Evolutionary conservation across 352 stramenopile genomes (phyloP), one percentile per base, ranked within the genome.

Genomic region (Phytophthora megakarya): DNA sequence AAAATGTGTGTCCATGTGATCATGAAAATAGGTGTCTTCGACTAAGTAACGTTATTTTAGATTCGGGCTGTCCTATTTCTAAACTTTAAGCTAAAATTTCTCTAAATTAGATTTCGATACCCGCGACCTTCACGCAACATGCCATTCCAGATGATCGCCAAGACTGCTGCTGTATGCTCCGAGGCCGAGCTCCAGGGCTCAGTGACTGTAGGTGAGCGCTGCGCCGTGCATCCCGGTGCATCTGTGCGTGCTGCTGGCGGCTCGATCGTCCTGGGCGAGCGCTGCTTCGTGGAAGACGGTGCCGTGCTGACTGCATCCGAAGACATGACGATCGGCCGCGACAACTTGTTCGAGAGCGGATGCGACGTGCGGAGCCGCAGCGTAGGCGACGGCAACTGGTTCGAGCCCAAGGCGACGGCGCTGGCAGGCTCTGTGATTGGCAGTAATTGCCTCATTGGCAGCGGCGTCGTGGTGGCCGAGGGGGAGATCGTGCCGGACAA

Each of bases 311-410:
- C 72, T 30, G 30, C 62, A 15, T 40, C 65, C 3, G 51, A 64
- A 22, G 61, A 70, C 8, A 89, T 94, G 72, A 53, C 40, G 10
- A 60, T 96, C 26, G 87, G 87, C 32, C 72, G 60, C 44, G 67
- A 79, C 62, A 93, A 93, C 67, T 53, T 96, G 53, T 92, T 96
- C 49, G 87, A 96, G 70, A 85, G 75, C 43, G 85, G 87, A 22
- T 89, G 80, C 51, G 52, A 83, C n/a, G 68, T 96, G 37, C 78
- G 73, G 12, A 87, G 81, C 8, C 65, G 51, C 13, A 55, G 47
- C 21, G 68, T 96, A 13, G 87, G 87, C 13, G 73, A 78, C 53
- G 74, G 77, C 58, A 94, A 93, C 67, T 86, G 75, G 70, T 90
- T 96, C 26, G 87, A 96, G 54, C 72, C 87, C n/a, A 89, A 91